phyloP scores from a whole-genome alignment of 1,139 yeast species.

The Yamadazyma dendronema region DNA sequence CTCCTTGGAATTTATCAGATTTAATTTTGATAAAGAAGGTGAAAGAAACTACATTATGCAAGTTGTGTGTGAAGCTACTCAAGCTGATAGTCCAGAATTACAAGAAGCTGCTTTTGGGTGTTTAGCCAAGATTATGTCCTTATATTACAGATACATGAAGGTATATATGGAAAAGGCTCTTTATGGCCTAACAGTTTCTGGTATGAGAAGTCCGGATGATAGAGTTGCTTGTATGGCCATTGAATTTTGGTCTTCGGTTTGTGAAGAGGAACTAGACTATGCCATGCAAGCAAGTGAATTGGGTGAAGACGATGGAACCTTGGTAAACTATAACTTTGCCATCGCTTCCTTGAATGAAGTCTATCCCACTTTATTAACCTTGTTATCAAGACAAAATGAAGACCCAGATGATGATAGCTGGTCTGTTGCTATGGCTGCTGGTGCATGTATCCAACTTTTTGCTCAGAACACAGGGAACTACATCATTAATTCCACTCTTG shows the following conservation, averaged over 20 bases:
- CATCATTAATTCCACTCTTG: slow-evolving; percentile 80
- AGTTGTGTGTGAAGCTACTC: slow-evolving; percentile 98
- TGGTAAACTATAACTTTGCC: slow-evolving; percentile 70
- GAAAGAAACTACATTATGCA: slow-evolving; percentile 98
- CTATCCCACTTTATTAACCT: slow-evolving; percentile 76
- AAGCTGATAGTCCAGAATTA: slow-evolving; percentile 74
- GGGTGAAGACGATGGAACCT: slow-evolving; percentile 32
- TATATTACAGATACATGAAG: slow-evolving; percentile 86
- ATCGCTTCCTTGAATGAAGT: slow-evolving; percentile 79
- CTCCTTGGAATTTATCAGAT: slow-evolving; percentile 85
- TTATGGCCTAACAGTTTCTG: slow-evolving; percentile 83
- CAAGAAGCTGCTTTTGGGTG: slow-evolving; percentile 97
- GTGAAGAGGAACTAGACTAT: slow-evolving; percentile 92
- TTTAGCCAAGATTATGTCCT: slow-evolving; percentile 85
- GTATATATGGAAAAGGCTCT: slow-evolving; percentile 97
- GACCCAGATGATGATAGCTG: slow-evolving; percentile 94
- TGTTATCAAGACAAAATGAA: slow-evolving; percentile 86
- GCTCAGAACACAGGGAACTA: slow-evolving; percentile 88
- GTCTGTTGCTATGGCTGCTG: slow-evolving; percentile 99
- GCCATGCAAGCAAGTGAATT: slow-evolving; percentile 65
- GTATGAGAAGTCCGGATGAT: slow-evolving; percentile 86
- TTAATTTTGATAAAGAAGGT: slow-evolving; percentile 87
- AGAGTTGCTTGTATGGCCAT: slow-evolving; percentile 97
- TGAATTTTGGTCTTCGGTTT: slow-evolving; percentile 96
- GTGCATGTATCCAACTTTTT: slow-evolving; percentile 90